Base-by-base conservation (phyloP, 768 basidiomycete genomes). In the Termitomyces sp. region DNA sequence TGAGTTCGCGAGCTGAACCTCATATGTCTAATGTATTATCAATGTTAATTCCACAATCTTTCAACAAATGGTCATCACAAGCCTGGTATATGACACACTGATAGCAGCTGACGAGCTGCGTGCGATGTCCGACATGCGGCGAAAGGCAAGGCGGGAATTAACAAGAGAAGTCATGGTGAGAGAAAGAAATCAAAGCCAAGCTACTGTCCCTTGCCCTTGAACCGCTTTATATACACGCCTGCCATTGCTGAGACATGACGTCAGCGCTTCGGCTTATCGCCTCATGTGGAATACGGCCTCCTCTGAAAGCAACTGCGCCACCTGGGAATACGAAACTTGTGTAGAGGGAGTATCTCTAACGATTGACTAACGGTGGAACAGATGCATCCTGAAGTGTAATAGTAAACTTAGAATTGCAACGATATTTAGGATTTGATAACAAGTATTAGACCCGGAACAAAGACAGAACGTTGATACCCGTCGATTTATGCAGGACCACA, bases 1-100 rank as follows among this genome's bases (percentile, higher is more conserved):
- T 36, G 45, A 37, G 56, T 36, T 48, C n/a, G 55, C 12, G 60
- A 40, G 25, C 46, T 61, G n/a, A 58, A 74, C 73, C 71, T 71
- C 54, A 70, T 67, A 56, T 59, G 63, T 52, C 73, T 74, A 47
- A 7, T 38, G 9, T 12, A 29, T 46, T 45, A 32, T 65, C 47
- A 65, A 29, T 3, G 12, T 48, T n/a, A 36, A 25, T 20, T 46
- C 8, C 34, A 15, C n/a, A 2, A 29, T 17, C 11, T 34, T 32
- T n/a, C 25, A 7, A 37, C 8, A 57, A 15, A 36, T 10, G 15
- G 9, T 25, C 1, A 47, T 12, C 20, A 57, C 56, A 2, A 57
- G 46, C 56, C 56, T 57, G 1, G 14, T 5, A 20, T 11, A 47
- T 47, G 12, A 25, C 56, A 47, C 3, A 5, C n/a, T 25, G 5